Base-by-base conservation (phyloP, 495 filamentous ascomycete genomes). In the Pseudomonodictys pantanalensis region DNA sequence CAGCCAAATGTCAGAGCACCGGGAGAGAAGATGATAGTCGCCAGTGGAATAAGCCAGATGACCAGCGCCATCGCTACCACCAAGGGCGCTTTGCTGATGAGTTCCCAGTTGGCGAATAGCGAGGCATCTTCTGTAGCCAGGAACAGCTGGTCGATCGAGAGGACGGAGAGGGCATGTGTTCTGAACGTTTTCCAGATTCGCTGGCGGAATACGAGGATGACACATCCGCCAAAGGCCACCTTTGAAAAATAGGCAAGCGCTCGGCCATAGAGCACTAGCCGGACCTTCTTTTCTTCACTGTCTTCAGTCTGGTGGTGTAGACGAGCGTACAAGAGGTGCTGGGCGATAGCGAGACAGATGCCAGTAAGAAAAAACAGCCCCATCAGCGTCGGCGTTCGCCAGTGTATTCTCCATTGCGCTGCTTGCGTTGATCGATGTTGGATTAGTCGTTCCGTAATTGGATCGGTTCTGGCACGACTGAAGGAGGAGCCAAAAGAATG, bases 31-130 rank as follows among this genome's bases (percentile, higher is more conserved):
- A 75, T 49, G 20, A 76, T 71, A 0, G 73, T 70, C 7, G 72
- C 71, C n/a, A 75, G 60, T 11, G 73, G 73, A 41, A 73, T 76
- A 24, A 75, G 68, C 72, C 72, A 75, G 20, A 68, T 66, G n/a
- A 62, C 54, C 11, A 75, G 28, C 17, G 73, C 73, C 68, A 75
- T 71, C n/a, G 69, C 32, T 2, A 66, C 68, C 12, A 68, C 68
- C 17, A 75, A 35, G 41, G 71, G 69, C 11, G 72, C 68, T 22
- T 73, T 73, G 12, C 58, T 46, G 38, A 68, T 64, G 24, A 71
- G 69, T 49, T 73, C 71, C 42, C 60, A 66, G 26, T 67, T 67
- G 5, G 59, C 11, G 29, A 75, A 74, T 33, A 68, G 60, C 9
- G 68, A 66, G 20, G 73, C 71, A 57, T 75, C 73, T 43, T 75